Conservation (phyloP, 2,329 filamentous ascomycete genomes). For the Fusarium domesticum region DNA sequence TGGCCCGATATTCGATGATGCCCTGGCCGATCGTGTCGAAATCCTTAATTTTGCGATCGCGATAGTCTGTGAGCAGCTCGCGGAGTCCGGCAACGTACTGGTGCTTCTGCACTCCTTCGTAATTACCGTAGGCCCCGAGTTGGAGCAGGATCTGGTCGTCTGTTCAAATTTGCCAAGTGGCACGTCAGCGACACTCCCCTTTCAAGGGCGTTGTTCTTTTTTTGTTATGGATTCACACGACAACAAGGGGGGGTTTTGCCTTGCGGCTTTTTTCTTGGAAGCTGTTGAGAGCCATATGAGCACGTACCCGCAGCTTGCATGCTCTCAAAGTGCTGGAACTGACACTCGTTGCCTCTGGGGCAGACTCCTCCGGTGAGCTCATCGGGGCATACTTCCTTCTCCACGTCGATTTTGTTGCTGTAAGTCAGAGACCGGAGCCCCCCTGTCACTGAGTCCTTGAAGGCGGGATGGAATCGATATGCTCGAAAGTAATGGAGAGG, state of each 20-base stretch:
- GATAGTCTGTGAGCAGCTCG: conserved; percentile 58
- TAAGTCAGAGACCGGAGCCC: conserved; percentile 90
- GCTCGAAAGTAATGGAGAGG: conserved; percentile 79
- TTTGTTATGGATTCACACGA: not conserved
- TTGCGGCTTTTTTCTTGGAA: conserved; percentile 16
- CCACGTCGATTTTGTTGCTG: conserved; percentile 82
- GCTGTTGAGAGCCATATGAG: conserved; percentile 12
- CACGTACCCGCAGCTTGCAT: conserved; percentile 40
- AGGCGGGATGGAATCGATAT: conserved; percentile 86
- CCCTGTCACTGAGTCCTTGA: conserved; percentile 63
- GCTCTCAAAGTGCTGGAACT: conserved; percentile 69
- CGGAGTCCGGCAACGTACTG: conserved; percentile 62
- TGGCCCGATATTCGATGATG: conserved; percentile 64
- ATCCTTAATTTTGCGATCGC: conserved; percentile 59
- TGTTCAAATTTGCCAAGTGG: conserved; percentile 37
- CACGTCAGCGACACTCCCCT: conserved; percentile 48
- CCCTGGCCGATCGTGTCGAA: conserved; percentile 64
- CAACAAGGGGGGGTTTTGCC: conserved; percentile 12
- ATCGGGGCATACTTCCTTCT: conserved; percentile 70
- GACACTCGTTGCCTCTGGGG: conserved; percentile 66
- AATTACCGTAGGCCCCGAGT: conserved; percentile 64
- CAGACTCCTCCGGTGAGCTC: conserved; percentile 71
- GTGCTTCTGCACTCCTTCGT: conserved; percentile 57
- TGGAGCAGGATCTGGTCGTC: conserved; percentile 72
- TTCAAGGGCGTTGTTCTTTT: not conserved